phyloP scores from a whole-genome alignment of 208 protist genomes.

The Wallacemonas sp. region DNA sequence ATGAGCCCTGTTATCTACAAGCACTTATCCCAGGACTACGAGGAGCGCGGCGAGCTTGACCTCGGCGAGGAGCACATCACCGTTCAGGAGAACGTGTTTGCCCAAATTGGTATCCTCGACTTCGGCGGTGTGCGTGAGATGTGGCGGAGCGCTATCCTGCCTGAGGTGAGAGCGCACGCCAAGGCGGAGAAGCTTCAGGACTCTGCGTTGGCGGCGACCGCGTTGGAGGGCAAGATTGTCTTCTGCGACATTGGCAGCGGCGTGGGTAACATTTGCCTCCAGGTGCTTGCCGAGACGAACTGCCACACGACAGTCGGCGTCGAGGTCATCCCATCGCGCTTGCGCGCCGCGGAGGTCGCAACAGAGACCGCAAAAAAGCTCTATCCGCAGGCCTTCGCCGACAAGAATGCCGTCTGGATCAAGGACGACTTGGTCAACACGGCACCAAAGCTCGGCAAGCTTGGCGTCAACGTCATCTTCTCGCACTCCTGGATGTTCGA shows the following conservation, averaged over 20 bases:
- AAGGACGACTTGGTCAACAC: conserved; percentile 71
- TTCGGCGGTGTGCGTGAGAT: conserved; percentile 71
- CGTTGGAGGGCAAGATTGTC: conserved; percentile 54
- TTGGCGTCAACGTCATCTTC: conserved; percentile 77
- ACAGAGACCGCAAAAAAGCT: conserved; percentile 45
- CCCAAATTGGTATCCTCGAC: conserved; percentile 78
- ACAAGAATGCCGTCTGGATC: conserved; percentile 72
- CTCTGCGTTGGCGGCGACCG: conserved; percentile 23
- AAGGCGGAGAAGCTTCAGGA: conserved; percentile 20
- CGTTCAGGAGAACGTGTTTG: conserved; percentile 76
- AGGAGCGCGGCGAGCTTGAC: conserved; percentile 59
- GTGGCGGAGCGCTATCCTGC: conserved; percentile 70
- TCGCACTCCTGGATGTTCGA: conserved; percentile 89
- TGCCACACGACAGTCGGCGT: conserved; percentile 75
- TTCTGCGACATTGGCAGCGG: conserved; percentile 90
- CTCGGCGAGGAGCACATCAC: conserved; percentile 69
- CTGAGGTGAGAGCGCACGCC: conserved; percentile 24
- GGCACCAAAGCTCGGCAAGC: conserved; percentile 36
- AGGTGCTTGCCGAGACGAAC: conserved; percentile 75
- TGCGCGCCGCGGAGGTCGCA: conserved; percentile 48
- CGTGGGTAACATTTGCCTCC: conserved; percentile 82
- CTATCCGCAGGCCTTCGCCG: conserved; percentile 52
- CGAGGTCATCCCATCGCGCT: conserved; percentile 75
- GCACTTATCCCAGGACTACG: conserved; percentile 59
- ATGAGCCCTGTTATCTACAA: conserved; percentile 56